Base-by-base conservation (phyloP, 257 asterid species). In the Capsicum baccatum region DNA sequence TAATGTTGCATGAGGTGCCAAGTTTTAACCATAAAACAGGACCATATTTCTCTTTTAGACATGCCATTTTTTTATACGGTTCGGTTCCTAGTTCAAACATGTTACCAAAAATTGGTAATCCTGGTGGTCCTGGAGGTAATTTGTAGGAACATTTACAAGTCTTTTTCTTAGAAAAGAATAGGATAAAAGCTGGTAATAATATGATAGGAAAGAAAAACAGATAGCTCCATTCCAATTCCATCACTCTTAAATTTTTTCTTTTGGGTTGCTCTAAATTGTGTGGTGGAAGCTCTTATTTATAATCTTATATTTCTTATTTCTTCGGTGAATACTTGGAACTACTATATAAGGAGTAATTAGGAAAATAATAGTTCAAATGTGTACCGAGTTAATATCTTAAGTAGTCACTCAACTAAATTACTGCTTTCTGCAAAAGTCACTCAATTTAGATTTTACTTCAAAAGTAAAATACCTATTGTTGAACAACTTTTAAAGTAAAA, bases 11-110 rank as follows among this genome's bases (percentile, higher is more conserved):
- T 58, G 56, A 42, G 15, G 91, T 85, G 47, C 94, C 94, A 6
- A 91, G 84, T 86, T 84, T 87, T 14, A 91, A 85, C 91, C 91
- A 87, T 21, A 91, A 89, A 3, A 91, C 87, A 15, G 89, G 87
- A 62, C 94, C 92, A 81, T 91, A 87, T 33, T 87, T 66, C 33
- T 82, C 59, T 35, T 62, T 78, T 3, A 90, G 88, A 13, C 4
- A 76, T 16, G 91, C 87, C 44, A 90, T 73, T 83, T 85, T 54
- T 73, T 88, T 59, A 84, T 91, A 89, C 6, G 92, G 92, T 54
- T 66, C 58, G 54, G 42, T 39, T 26, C 92, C 92, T 17, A 60
- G 68, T 60, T 60, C 68, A 60, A 60, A 60, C 68, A 60, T 60
- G 37, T 60, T 60, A 60, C 68, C 68, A 19, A 60, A 60, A 60